Evolutionary conservation across 345 rosid species (phyloP), one percentile per base, ranked within the genome.

Genomic region (Populus euphratica): DNA sequence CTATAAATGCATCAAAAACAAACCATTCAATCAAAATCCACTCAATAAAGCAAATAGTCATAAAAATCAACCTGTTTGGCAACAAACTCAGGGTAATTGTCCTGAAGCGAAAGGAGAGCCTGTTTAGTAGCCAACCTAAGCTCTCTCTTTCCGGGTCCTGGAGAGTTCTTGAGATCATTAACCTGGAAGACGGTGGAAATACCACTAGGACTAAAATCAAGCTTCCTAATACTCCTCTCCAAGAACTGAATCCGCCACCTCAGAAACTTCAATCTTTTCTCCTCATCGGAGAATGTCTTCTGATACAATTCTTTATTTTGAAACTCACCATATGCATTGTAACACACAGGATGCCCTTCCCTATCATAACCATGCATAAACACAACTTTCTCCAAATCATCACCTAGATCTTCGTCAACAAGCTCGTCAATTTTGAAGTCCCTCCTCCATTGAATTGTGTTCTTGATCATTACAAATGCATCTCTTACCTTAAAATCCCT

Each of bases 41-140:
- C 47, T 35, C 61, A 77, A 43, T 23, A 49, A 29, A 59, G 18
- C 7, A 38, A 67, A 8, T 49, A 10, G 14, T 36, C 20, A 66
- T n/a, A 18, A 33, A n/a, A 47, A 9, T 44, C 63, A 68, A 94
- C 98, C 93, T 95, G 98, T 77, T 87, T 95, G 72, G 96, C 91
- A 4, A 93, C 99, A 76, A 95, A 95, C 83, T 93, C 99, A 8
- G 98, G 99, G 76, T 93, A 95, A 80, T 95, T 95, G 75, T 95
- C 99, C 75, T 95, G 99, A 79, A 95, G 93, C 81, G 93, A 75
- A 21, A 89, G 90, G 4, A 95, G 89, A 20, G 97, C 97, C 80
- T 91, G 95, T 47, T 84, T 90, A 49, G 98, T 93, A 0, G 98
- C 97, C 29, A 86, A 75, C 78, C 99, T 85, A 72, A 91, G 98